Evolutionary conservation across 352 stramenopile species (phyloP).

Genomic region (Phytophthora litchii): DNA sequence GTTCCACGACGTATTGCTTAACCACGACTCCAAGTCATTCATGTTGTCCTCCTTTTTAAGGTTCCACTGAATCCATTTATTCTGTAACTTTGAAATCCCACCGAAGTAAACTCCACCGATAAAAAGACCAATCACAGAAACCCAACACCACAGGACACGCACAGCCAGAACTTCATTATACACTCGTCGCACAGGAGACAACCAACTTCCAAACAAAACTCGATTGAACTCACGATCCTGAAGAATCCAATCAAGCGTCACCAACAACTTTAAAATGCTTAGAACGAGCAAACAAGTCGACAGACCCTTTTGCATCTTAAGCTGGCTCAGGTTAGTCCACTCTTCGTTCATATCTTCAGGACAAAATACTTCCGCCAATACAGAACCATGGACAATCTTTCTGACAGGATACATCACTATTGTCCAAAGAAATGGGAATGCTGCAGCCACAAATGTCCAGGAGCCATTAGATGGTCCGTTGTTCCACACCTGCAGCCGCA

Average conservation of each 20-base stretch:
- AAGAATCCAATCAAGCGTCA: slow-evolving; percentile 51
- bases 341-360: slow-evolving; percentile 14
- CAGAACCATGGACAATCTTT: slow-evolving; percentile 9
- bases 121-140: slow-evolving; percentile 18
- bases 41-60: slow-evolving; percentile 10
- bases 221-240: slow-evolving; percentile 43
- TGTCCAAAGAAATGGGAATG: slow-evolving; percentile 47
- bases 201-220: slow-evolving; percentile 37
- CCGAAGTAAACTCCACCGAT: slow-evolving; percentile 40
- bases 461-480: slow-evolving; percentile 45
- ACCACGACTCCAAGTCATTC: slow-evolving; percentile 23
- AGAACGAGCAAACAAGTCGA: slow-evolving; percentile 45
- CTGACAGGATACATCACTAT: slow-evolving; percentile 17
- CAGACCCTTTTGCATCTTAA: slow-evolving; percentile 40
- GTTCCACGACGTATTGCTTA: slow-evolving; percentile 50
- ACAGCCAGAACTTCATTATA: slow-evolving; percentile 31
- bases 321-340: slow-evolving; percentile 27
- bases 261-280: slow-evolving; percentile 42
- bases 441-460: slow-evolving; percentile 54
- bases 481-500: slow-evolving; percentile 30
- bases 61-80: slow-evolving; percentile 30
- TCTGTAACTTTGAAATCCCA: slow-evolving; percentile 27
- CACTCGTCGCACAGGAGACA: slow-evolving; percentile 27
- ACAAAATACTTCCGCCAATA: slow-evolving; percentile 13
- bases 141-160: slow-evolving; percentile 39